Base-by-base conservation (phyloP, 441 rosid species). In the Francoa sonchifolia region DNA sequence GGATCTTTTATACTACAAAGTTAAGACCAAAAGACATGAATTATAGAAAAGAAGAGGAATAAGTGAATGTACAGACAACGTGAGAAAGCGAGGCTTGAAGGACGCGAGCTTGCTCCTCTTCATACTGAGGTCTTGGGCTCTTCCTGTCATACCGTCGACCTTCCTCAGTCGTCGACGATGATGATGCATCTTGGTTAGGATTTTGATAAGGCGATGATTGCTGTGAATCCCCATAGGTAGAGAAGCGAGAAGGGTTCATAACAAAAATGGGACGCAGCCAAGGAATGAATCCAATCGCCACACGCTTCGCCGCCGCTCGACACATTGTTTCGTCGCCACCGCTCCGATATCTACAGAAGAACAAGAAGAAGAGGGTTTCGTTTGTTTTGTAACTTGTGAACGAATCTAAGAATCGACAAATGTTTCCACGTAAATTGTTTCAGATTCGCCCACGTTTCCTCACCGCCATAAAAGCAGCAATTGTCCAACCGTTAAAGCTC, bases 21-120 rank as follows among this genome's bases (percentile, higher is more conserved):
- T 26, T 26, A 10, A 26, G 1, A 7, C 27, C 29, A 26, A 26
- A 26, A 26, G 29, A 6, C 7, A 6, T 11, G 14, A 6, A n/a
- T 3, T 33, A 14, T 6, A 33, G 3, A 3, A 6, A 6, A 15
- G 29, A 26, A 6, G 29, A 6, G 29, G 17, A 41, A 12, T 4
- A 25, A 1, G 15, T 1, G 42, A 50, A 42, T 8, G 13, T 6
- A 69, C 84, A 0, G 6, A 88, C 97, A 76, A 77, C 96, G 50
- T 79, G 92, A 13, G 58, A 80, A 18, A 89, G 79, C 19, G 96
- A 73, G 34, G 98, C 81, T 30, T 57, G 58, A 33, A 85, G 89
- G 39, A 89, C 77, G 30, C 86, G 77, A 48, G 74, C 74, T 49
- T 79, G 92, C 66, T 89, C 92, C 19, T 77, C 82, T 52, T 69